phyloP scores from a whole-genome alignment of 805 yeast species.

The Ogataea ganodermae region DNA sequence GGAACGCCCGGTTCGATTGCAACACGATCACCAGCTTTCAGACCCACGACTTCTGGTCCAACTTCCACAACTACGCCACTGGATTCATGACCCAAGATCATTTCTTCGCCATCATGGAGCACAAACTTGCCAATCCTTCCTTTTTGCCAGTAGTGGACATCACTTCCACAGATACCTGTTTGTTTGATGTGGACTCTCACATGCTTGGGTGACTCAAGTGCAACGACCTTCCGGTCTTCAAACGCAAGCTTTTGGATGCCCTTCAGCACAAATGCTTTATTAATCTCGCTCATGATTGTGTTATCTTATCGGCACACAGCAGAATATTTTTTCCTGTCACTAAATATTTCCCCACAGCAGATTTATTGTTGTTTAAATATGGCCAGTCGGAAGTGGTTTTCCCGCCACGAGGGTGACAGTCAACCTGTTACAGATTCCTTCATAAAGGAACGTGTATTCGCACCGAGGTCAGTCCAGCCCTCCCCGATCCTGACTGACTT shows the following conservation, averaged over 20 bases:
- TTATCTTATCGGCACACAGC: too few species aligned
- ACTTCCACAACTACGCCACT: conserved; percentile 72
- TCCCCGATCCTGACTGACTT: too few species aligned
- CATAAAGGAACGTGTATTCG: not conserved
- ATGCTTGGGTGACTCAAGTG: conserved; percentile 57
- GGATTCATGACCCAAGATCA: conserved; percentile 89
- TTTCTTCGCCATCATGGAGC: conserved; percentile 29
- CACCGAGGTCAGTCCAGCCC: not conserved
- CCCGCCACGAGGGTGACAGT: conserved; percentile 4
- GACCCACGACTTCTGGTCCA: conserved; percentile 61
- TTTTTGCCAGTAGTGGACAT: conserved; percentile 74
- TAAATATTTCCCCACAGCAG: conserved; percentile 1
- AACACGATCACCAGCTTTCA: conserved; percentile 80
- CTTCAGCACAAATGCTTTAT: conserved; percentile 62
- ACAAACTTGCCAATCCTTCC: conserved; percentile 23
- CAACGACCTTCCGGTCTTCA: conserved; percentile 69
- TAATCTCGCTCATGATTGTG: conserved; percentile 10
- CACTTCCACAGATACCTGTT: conserved; percentile 89
- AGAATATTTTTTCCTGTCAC: not conserved
- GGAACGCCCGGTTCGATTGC: conserved; percentile 92
- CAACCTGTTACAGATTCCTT: not conserved
- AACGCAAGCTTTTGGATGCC: conserved; percentile 61
- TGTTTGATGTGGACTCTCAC: conserved; percentile 75
- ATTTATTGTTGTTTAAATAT: not conserved
- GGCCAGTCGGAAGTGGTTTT: not conserved